A percentile compares a stretch with the other conserved stretches of the same genome.
phyloP scores from a whole-genome alignment of 225 moss, liverwort and hornwort genomes.

The Polytrichum formosum region DNA sequence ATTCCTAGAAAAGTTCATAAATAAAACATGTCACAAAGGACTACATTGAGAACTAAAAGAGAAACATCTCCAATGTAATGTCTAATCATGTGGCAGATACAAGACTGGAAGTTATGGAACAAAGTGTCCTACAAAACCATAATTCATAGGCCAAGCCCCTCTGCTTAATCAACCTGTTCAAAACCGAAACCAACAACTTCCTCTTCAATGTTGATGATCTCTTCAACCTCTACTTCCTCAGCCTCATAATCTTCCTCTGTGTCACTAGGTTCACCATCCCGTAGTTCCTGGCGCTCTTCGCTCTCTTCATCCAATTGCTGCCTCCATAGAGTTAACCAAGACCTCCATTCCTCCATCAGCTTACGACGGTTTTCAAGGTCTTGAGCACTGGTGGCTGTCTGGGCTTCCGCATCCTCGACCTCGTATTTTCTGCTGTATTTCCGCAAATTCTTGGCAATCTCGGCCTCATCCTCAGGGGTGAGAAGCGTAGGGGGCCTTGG shows the following conservation, averaged over 20 bases:
- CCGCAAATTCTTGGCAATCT: slow-evolving; percentile 74
- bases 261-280: slow-evolving; percentile 92
- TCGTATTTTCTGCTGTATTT: slow-evolving; percentile 95
- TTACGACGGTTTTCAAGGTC: slow-evolving; percentile 87
- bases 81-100: background rate
- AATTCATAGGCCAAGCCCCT: slow-evolving; percentile 22
- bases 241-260: slow-evolving; percentile 96
- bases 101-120: background rate
- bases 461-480: slow-evolving; percentile 67
- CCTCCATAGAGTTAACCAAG: slow-evolving; percentile 73
- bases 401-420: slow-evolving; percentile 64
- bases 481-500: slow-evolving; percentile 87
- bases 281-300: slow-evolving; percentile 64
- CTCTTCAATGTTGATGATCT: slow-evolving; percentile 89
- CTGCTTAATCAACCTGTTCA: slow-evolving; percentile 76
- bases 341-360: slow-evolving; percentile 89
- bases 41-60: background rate
- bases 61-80: background rate
- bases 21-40: background rate
- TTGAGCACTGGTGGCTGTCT: slow-evolving; percentile 44
- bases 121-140: slow-evolving; percentile 35
- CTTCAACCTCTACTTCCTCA: slow-evolving; percentile 97
- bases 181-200: slow-evolving; percentile 94
- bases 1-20: background rate
- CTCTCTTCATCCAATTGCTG: slow-evolving; percentile 59